Evolutionary conservation across 345 rosid genomes (phyloP), one percentile per base, ranked within the genome.

Genomic region (Tarenaya hassleriana): DNA sequence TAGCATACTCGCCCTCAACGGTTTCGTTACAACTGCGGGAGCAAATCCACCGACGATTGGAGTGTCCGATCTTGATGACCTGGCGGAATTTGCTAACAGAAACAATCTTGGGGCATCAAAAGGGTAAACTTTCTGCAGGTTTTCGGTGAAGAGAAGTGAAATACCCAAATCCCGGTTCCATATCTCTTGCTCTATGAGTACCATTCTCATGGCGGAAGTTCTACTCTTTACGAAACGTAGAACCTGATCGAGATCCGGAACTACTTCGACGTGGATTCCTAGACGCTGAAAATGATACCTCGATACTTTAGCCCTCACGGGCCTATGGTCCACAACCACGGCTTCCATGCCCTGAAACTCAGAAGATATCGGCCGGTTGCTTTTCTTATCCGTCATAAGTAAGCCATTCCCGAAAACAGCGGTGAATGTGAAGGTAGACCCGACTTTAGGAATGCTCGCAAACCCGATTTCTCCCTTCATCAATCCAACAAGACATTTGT

Each of bases 391-490:
- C 14, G 31, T 66, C 33, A 71, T 57, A 54, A 47, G 64, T 47
- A 78, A 66, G 52, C 77, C 79, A 56, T 67, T 74, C 31, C 68
- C 57, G 35, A 92, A 83, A 49, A 81, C 84, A 47, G 86, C 98
- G 61, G 95, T 84, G 58, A 92, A 92, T 27, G 94, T 82, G 64
- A 92, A 92, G 39, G 96, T 92, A 15, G 98, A 87, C 1, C 98
- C 98, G 7, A 75, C 67, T 58, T 76, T 76, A 8, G 86, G 96
- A 49, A 65, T 63, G 67, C 95, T 92, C 38, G 72, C 84, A 50
- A 92, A 92, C 55, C 94, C 95, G 35, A 87, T 83, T 49, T 92
- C 94, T 39, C 98, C 98, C 60, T 76, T 77, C 98, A 91, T 91
- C 51, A 83, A 87, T 52, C 77, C 73, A 55, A 87, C 98, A 69